Conservation (phyloP, 1,284 basidiomycete species). For the Sphagnurus paluster region DNA sequence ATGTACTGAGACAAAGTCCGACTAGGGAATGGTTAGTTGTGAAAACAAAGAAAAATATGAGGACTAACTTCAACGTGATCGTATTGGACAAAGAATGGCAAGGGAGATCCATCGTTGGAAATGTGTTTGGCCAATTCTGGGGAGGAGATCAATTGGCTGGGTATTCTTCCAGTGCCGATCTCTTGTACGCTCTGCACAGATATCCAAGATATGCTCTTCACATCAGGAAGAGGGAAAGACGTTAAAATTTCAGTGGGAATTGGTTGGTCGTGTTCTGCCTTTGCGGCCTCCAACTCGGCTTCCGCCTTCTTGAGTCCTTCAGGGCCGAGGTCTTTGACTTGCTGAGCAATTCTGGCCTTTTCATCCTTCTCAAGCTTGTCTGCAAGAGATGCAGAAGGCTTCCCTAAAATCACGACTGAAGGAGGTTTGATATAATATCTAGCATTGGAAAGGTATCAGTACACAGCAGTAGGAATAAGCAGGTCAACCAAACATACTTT, state of each 20-base stretch:
- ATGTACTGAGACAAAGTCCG: slow-evolving; percentile 87
- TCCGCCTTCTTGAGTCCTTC: slow-evolving; percentile 78
- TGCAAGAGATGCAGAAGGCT: slow-evolving; percentile 86
- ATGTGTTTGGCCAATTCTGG: slow-evolving; percentile 64
- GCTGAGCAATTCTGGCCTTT: slow-evolving; percentile 73
- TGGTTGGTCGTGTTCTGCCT: slow-evolving; percentile 82
- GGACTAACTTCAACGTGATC: slow-evolving; percentile 75
- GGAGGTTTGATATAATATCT: slow-evolving; percentile 81
- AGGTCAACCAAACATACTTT: slow-evolving; percentile 49
- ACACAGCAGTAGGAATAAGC: not conserved
- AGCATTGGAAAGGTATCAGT: slow-evolving; percentile 11
- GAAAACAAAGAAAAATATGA: slow-evolving; percentile 2
- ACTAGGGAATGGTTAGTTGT: slow-evolving; percentile 45
- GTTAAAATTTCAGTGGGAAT: slow-evolving; percentile 84
- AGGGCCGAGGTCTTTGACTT: slow-evolving; percentile 74
- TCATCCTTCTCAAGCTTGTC: slow-evolving; percentile 83
- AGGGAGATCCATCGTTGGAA: slow-evolving; percentile 61
- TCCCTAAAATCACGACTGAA: slow-evolving; percentile 78
- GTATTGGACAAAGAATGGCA: slow-evolving; percentile 93
- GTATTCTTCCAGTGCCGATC: slow-evolving; percentile 45
- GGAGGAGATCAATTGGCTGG: slow-evolving; percentile 13
- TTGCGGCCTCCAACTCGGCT: slow-evolving; percentile 77
- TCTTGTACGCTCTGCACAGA: slow-evolving; percentile 84
- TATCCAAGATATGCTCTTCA: slow-evolving; percentile 93
- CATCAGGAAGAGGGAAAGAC: slow-evolving; percentile 85